These are phyloP conservation scores for Cutaneotrichosporon mucoides DNA, from an alignment of 1,284 basidiomycete species.

Conservation along the genomic window DNA sequence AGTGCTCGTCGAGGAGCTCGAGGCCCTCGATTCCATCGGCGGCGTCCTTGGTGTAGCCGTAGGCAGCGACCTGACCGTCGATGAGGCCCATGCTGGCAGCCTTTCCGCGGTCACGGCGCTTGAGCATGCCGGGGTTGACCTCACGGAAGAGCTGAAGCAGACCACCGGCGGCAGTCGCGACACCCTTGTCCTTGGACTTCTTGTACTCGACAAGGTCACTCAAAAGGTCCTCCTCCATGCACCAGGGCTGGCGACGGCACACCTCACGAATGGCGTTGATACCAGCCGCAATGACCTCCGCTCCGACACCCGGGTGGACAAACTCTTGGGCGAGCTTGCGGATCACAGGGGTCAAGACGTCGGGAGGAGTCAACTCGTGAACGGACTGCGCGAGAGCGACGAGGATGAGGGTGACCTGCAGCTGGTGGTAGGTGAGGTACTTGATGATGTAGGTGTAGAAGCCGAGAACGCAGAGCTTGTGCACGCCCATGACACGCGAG, in stretches of 20 bases:
- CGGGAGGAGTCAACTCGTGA: constrained; percentile 92
- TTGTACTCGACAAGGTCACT: constrained; percentile 91
- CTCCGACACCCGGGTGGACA: constrained; percentile 93
- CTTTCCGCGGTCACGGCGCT: constrained; percentile 84
- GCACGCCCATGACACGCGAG: constrained; percentile 87
- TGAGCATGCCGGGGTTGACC: constrained; percentile 90
- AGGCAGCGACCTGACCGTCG: constrained; percentile 66
- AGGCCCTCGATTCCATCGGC: constrained; percentile 84
- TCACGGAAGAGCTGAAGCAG: constrained; percentile 91
- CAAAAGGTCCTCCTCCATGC: constrained; percentile 85
- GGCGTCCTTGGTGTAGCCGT: constrained; percentile 68
- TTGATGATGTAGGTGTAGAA: constrained; percentile 95
- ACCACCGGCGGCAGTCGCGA: constrained; percentile 80
- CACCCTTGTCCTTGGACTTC: constrained; percentile 92
- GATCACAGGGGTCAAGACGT: constrained; percentile 82
- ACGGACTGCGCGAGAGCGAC: constrained; percentile 93
- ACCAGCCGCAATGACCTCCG: constrained; percentile 92
- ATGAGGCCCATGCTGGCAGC: constrained; percentile 70
- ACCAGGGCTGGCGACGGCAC: constrained; percentile 89
- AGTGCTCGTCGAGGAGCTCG: constrained; percentile 82
- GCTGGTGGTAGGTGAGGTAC: constrained; percentile 89
- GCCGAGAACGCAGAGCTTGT: constrained; percentile 89
- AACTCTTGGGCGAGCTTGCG: constrained; percentile 93
- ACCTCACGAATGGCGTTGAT: constrained; percentile 93
- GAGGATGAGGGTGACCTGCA: constrained; percentile 89